These are phyloP conservation scores for Tuctoria greenei DNA, from an alignment of 176 grass and related monocot species.

Conservation along the genomic window DNA sequence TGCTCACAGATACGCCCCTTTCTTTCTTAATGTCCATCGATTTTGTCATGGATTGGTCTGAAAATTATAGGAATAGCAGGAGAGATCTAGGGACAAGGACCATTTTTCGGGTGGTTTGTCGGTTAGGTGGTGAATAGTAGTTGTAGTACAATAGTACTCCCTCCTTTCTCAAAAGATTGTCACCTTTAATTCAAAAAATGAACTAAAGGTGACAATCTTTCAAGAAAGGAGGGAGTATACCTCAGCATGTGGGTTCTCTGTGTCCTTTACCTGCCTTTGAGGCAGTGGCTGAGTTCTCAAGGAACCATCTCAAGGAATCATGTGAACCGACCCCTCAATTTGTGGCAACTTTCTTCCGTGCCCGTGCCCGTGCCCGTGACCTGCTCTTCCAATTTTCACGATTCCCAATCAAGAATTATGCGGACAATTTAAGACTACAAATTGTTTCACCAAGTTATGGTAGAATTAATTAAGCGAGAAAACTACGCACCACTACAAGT, in stretches of 20 bases:
- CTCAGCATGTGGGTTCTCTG: constrained; percentile 25
- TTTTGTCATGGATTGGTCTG: constrained; percentile 38
- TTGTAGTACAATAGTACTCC: too few relatives aligned
- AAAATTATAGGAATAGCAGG: background rate
- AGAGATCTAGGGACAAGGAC: constrained; percentile 38
- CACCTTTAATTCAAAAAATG: too few relatives aligned
- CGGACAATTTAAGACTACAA: too few relatives aligned
- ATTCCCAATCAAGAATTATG: too few relatives aligned
- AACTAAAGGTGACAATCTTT: too few relatives aligned
- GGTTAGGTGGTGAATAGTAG: constrained; percentile 5
- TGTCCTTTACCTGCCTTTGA: constrained; percentile 28
- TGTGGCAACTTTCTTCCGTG: background rate
- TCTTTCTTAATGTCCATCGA: background rate
- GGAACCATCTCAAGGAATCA: constrained; percentile 21
- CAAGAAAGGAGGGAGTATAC: too few relatives aligned
- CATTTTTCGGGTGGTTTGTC: constrained; percentile 15
- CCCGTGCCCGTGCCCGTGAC: too few relatives aligned
- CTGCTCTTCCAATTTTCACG: background rate
- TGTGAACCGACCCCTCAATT: background rate
- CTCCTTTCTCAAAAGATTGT: too few relatives aligned
- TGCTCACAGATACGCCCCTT: background rate
- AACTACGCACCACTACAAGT: too few relatives aligned
- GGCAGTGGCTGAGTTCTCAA: constrained; percentile 21
- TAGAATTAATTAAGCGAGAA: too few relatives aligned
- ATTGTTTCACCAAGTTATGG: too few relatives aligned